Evolutionary conservation across 2,329 filamentous ascomycete species (phyloP), one percentile per base, ranked within the genome.

Genomic region (Fusarium graminum): DNA sequence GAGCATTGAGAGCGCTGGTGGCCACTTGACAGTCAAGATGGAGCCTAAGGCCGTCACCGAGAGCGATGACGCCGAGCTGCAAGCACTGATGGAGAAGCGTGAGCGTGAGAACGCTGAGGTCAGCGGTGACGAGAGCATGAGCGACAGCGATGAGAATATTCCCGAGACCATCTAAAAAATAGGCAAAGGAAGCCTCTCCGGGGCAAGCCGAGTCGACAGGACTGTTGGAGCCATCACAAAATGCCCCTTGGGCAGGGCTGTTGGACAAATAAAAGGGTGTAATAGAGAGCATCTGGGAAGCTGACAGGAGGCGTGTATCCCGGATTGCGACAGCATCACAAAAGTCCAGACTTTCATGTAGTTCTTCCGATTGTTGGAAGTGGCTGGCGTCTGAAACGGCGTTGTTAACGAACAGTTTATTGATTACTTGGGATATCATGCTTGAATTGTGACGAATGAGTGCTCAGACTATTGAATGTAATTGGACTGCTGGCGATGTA

Each of bases 11-110:
- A 84, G 80, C 43, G 87, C 91, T 1, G 92, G 92, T 52, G 95
- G 95, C 63, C 89, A 88, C 76, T 91, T 94, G 75, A 86, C 90
- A 41, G 91, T 97, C 73, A 97, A 96, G 88, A 99, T 99, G 95
- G 94, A 95, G 74, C 95, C 95, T 71, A 98, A 98, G 89, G 95
- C 96, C 6, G 95, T 99, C 65, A 99, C 95, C 2, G 96, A 98
- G 86, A 96, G 93, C 79, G 96, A 99, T 75, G 95, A 99, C 76
- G 95, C 94, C 26, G 94, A 97, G 81, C 85, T 99, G 69, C 93
- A 97, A 80, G 95, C 94, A 51, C 87, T 99, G 69, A 99, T 99
- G 95, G 95, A 98, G 86, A 97, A 98, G 90, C 90, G 92, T 70
- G 95, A 97, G 85, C 90, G 93, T 70, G 94, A 98, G 87, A 99